phyloP scores from a whole-genome alignment of 805 yeast species.

The Zygoascus tannicola region DNA sequence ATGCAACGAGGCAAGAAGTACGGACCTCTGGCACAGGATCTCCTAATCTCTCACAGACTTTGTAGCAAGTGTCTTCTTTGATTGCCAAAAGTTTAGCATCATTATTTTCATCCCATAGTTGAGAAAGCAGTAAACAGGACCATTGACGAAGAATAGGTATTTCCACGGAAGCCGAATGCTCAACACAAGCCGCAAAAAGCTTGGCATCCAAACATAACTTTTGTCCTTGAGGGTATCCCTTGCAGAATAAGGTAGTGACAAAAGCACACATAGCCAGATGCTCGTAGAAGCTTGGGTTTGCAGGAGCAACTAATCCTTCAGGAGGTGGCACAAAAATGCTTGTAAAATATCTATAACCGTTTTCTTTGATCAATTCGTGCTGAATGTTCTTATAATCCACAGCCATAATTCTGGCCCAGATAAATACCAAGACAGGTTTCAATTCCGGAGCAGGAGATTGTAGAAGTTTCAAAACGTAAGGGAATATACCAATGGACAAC shows the following conservation, averaged over 20 bases:
- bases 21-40: slow-evolving; percentile 96
- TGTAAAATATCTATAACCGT: slow-evolving; percentile 80
- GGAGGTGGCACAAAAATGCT: slow-evolving; percentile 49
- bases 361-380: slow-evolving; percentile 83
- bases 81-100: slow-evolving; percentile 67
- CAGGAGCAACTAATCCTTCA: slow-evolving; percentile 24
- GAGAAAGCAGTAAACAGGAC: slow-evolving; percentile 74
- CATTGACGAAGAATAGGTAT: slow-evolving; percentile 86
- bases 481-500: slow-evolving; percentile 89
- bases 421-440: slow-evolving; percentile 87
- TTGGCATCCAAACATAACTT: slow-evolving; percentile 68
- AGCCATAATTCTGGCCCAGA: slow-evolving; percentile 97
- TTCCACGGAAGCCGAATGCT: slow-evolving; percentile 61
- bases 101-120: slow-evolving; percentile 60
- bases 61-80: slow-evolving; percentile 52
- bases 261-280: slow-evolving; percentile 96
- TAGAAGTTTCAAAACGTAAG: slow-evolving; percentile 78
- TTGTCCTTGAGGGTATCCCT: slow-evolving; percentile 74
- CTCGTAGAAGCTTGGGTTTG: slow-evolving; percentile 51
- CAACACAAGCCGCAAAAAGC: slow-evolving; percentile 55
- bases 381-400: slow-evolving; percentile 87
- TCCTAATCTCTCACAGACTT: slow-evolving; percentile 43
- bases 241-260: slow-evolving; percentile 73
- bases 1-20: slow-evolving; percentile 67
- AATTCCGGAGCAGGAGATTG: slow-evolving; percentile 94